Percentiles rank a stretch among this genome's conserved stretches.
Evolutionary conservation across 495 filamentous ascomycete genomes (phyloP).

Genomic region (Trichoderma parareesei): DNA sequence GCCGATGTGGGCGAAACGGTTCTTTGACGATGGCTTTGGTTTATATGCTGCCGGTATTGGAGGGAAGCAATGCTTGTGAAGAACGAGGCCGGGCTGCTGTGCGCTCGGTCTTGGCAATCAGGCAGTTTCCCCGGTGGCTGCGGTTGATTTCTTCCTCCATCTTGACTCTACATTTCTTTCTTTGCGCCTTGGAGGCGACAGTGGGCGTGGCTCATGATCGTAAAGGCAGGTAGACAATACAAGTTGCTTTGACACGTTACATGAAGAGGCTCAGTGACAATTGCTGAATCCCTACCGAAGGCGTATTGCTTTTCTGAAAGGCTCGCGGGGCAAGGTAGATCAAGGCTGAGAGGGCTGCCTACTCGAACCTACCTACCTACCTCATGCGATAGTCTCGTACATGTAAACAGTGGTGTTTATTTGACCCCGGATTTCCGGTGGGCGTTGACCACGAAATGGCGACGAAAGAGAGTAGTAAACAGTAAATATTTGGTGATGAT

Average conservation of each 20-base stretch:
- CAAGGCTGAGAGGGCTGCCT: too few relatives aligned
- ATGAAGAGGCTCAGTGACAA: background rate
- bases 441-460: too few relatives aligned
- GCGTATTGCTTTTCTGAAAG: too few relatives aligned
- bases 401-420: background rate
- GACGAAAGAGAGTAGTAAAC: too few relatives aligned
- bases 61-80: background rate
- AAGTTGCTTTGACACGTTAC: background rate
- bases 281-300: background rate
- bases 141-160: background rate
- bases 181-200: background rate
- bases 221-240: background rate
- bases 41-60: background rate
- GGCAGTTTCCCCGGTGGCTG: background rate
- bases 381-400: too few relatives aligned
- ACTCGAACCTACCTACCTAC: too few relatives aligned
- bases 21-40: background rate
- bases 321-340: too few relatives aligned
- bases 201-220: background rate
- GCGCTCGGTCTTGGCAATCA: background rate
- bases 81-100: background rate
- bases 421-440: background rate
- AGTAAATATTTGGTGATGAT: background rate
- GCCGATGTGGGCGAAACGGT: constrained; percentile 1
- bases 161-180: background rate